These are phyloP conservation scores for Cytospora piceae DNA, from an alignment of 2,329 filamentous ascomycete species.

Conservation along the genomic window DNA sequence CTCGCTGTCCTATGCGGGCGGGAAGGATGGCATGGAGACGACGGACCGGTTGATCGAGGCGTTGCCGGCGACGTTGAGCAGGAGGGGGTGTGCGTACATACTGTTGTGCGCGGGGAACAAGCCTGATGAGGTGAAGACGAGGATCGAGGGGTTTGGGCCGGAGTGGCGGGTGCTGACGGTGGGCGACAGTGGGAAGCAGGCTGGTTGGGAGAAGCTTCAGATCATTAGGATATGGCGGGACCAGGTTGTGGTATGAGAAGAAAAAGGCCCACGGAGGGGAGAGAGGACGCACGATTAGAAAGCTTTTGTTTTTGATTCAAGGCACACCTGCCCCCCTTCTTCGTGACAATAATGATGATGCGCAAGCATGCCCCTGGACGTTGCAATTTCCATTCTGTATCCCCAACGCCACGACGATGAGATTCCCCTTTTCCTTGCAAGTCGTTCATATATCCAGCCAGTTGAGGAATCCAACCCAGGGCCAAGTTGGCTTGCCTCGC, in stretches of 20 bases:
- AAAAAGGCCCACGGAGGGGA: slow-evolving; percentile 2
- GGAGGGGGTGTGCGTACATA: slow-evolving; percentile 81
- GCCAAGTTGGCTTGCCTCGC: neutral
- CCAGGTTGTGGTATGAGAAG: slow-evolving; percentile 6
- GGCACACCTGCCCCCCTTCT: neutral
- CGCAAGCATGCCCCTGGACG: slow-evolving; percentile 12
- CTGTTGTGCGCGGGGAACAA: slow-evolving; percentile 89
- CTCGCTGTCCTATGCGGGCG: slow-evolving; percentile 86
- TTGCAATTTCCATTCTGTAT: slow-evolving; percentile 14
- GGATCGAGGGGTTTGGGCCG: slow-evolving; percentile 57
- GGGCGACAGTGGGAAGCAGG: slow-evolving; percentile 80
- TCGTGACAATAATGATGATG: slow-evolving; percentile 4
- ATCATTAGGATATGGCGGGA: slow-evolving; percentile 83
- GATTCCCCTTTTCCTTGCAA: slow-evolving; percentile 5
- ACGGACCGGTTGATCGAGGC: slow-evolving; percentile 77
- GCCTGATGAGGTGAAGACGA: slow-evolving; percentile 71
- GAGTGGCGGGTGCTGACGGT: slow-evolving; percentile 78
- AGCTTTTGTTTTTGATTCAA: slow-evolving; percentile 18
- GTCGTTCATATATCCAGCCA: slow-evolving; percentile 17
- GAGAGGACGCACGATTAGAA: slow-evolving; percentile 26
- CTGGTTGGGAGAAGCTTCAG: slow-evolving; percentile 92
- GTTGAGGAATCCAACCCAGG: neutral
- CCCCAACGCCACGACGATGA: slow-evolving; percentile 27
- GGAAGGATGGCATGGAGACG: slow-evolving; percentile 89
- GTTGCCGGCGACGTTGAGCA: slow-evolving; percentile 66